phyloP scores from a whole-genome alignment of 805 yeast genomes.

The Myxozyma melibiosi region DNA sequence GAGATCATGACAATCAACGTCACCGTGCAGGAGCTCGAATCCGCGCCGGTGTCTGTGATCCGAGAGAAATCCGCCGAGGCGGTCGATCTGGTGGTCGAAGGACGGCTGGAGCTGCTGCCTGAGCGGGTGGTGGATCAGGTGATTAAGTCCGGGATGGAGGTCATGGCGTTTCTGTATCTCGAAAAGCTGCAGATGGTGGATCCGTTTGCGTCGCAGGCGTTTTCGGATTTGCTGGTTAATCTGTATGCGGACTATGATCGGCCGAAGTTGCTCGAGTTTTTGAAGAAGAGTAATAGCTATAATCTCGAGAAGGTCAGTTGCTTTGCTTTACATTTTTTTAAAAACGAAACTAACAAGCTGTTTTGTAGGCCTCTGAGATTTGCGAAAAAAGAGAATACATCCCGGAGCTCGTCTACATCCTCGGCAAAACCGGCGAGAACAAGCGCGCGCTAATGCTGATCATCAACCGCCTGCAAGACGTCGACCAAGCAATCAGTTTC shows the following conservation, averaged over 20 bases:
- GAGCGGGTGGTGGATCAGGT: constrained; percentile 49
- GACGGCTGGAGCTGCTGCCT: constrained; percentile 67
- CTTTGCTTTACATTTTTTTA: background rate
- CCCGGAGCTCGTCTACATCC: constrained; percentile 76
- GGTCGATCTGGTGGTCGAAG: constrained; percentile 59
- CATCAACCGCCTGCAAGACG: constrained; percentile 74
- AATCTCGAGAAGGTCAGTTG: constrained; percentile 52
- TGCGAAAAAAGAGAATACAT: constrained; percentile 58
- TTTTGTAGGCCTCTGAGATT: constrained; percentile 56
- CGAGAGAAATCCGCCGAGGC: constrained; percentile 48
- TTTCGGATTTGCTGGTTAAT: constrained; percentile 67
- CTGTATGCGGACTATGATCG: constrained; percentile 67
- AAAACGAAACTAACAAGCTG: background rate
- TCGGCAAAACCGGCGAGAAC: constrained; percentile 81
- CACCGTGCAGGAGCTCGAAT: constrained; percentile 44
- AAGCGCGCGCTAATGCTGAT: constrained; percentile 75
- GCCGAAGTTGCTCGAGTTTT: constrained; percentile 57
- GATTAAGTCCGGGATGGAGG: constrained; percentile 37
- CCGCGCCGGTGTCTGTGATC: constrained; percentile 49
- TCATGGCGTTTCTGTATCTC: constrained; percentile 66
- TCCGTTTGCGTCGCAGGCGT: constrained; percentile 54
- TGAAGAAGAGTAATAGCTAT: constrained; percentile 58
- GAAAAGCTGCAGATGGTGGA: constrained; percentile 61
- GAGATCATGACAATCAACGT: constrained; percentile 43
- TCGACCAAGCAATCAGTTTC: constrained; percentile 77